Evolutionary conservation across 208 protist genomes (phyloP).

Genomic region (Leishmania braziliensis): DNA sequence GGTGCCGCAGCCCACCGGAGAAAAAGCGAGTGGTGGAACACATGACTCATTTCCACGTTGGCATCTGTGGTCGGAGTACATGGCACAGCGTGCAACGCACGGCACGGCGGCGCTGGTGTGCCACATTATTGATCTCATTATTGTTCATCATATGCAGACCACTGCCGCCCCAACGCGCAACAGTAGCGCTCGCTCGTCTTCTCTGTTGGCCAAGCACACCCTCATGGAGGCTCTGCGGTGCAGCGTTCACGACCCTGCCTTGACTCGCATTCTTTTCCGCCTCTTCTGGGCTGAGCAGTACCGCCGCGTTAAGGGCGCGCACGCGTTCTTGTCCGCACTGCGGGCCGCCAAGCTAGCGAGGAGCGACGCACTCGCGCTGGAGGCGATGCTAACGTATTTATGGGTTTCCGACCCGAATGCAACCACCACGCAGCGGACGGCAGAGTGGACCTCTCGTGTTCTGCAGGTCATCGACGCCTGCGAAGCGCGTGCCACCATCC

Average conservation of each 20-base stretch:
- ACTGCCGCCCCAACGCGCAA: not conserved
- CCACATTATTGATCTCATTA: constrained; percentile 22
- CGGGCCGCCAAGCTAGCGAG: constrained; percentile 38
- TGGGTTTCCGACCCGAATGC: constrained; percentile 19
- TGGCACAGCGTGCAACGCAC: not conserved
- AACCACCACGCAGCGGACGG: not conserved
- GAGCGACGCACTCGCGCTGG: constrained; percentile 41
- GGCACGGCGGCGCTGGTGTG: constrained; percentile 26
- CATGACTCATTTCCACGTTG: not conserved
- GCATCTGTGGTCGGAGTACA: constrained; percentile 6
- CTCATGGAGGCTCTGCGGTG: constrained; percentile 61
- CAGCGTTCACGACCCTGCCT: constrained; percentile 37
- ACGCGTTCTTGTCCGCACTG: constrained; percentile 73
- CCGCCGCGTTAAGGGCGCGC: constrained; percentile 51
- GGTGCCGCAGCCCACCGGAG: not conserved
- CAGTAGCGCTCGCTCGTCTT: not conserved
- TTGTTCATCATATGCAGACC: constrained; percentile 4
- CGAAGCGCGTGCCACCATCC: not conserved
- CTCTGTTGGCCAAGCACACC: constrained; percentile 51
- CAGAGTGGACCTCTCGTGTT: constrained; percentile 16
- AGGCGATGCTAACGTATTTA: constrained; percentile 58
- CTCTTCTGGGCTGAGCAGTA: constrained; percentile 63
- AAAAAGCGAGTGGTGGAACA: not conserved
- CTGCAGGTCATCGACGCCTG: not conserved
- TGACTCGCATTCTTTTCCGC: constrained; percentile 43